Conservation (phyloP, 495 filamentous ascomycete species). For the Diplogelasinospora grovesii region DNA sequence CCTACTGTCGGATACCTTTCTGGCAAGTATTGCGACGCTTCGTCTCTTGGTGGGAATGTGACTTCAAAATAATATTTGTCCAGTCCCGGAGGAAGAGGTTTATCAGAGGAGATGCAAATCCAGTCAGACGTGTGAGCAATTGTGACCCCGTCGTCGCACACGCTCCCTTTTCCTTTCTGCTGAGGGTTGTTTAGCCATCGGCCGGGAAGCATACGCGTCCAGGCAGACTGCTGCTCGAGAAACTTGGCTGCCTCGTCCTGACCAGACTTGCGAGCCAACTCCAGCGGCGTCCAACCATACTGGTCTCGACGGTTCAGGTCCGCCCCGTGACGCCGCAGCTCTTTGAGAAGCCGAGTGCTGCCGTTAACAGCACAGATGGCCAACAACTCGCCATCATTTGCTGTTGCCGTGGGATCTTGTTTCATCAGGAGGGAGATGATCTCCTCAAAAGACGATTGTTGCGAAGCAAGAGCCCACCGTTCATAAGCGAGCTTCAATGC, state of each 20-base stretch:
- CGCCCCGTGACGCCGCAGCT: constrained; percentile 10
- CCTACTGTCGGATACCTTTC: constrained; percentile 6
- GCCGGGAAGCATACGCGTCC: constrained; percentile 14
- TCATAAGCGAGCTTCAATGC: constrained; percentile 17
- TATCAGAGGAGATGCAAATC: constrained; percentile 15
- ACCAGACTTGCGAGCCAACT: constrained; percentile 12
- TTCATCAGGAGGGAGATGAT: constrained; percentile 16
- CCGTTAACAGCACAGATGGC: constrained; percentile 19
- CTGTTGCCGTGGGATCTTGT: constrained; percentile 1
- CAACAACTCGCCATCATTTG: constrained; percentile 12
- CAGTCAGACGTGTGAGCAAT: constrained; percentile 4
- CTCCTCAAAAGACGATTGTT: constrained; percentile 9
- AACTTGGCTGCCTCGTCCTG: constrained; percentile 10
- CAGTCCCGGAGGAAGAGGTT: constrained; percentile 18
- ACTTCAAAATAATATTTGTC: constrained; percentile 23
- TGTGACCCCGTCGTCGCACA: constrained; percentile 4
- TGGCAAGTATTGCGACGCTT: background rate
- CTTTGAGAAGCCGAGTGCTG: constrained; percentile 7
- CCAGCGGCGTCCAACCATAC: constrained; percentile 22
- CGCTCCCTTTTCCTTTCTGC: constrained; percentile 1
- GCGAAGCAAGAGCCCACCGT: constrained; percentile 13
- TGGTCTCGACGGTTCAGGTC: constrained; percentile 15
- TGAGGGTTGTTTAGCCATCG: constrained; percentile 9
- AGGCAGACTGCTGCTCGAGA: constrained; percentile 15
- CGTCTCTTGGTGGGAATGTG: background rate